A percentile compares a stretch with the other conserved stretches of the same genome.
phyloP scores from a whole-genome alignment of 345 rosid species.

The Psidium friedrichsthalianum region DNA sequence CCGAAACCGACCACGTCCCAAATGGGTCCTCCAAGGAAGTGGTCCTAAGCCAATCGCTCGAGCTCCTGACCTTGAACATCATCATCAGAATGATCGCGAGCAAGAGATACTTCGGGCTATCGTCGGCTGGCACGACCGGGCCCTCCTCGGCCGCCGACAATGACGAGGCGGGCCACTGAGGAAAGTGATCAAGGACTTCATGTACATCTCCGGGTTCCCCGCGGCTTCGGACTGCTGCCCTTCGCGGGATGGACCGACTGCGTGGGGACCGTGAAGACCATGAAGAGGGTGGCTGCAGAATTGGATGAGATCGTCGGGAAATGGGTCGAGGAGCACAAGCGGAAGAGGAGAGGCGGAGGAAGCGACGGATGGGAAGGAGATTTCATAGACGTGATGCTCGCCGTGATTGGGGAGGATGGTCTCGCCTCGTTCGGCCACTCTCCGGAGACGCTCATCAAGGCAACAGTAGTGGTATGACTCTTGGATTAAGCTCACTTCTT shows the following conservation, averaged over 20 bases:
- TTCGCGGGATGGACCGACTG: slow-evolving; percentile 54
- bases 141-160: slow-evolving; percentile 8
- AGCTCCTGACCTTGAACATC: slow-evolving; percentile 38
- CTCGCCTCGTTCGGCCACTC: slow-evolving; percentile 26
- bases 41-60: slow-evolving; percentile 24
- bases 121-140: neutral
- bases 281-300: slow-evolving; percentile 40
- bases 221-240: slow-evolving; percentile 38
- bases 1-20: neutral
- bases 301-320: slow-evolving; percentile 25
- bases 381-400: slow-evolving; percentile 47
- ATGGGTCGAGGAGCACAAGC: slow-evolving; percentile 52
- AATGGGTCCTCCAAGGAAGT: neutral
- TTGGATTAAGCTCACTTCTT: neutral
- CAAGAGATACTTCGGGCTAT: slow-evolving; percentile 18
- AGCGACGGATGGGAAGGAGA: slow-evolving; percentile 11
- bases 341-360: slow-evolving; percentile 2
- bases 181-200: slow-evolving; percentile 21
- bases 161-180: slow-evolving; percentile 34
- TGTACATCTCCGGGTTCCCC: slow-evolving; percentile 23
- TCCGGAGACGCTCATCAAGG: slow-evolving; percentile 38
- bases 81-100: slow-evolving; percentile 40
- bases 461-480: slow-evolving; percentile 41
- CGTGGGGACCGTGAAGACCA: slow-evolving; percentile 20
- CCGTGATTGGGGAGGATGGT: slow-evolving; percentile 19